Evolutionary conservation across 495 filamentous ascomycete species (phyloP).

Genomic region (Copromyces sp.): DNA sequence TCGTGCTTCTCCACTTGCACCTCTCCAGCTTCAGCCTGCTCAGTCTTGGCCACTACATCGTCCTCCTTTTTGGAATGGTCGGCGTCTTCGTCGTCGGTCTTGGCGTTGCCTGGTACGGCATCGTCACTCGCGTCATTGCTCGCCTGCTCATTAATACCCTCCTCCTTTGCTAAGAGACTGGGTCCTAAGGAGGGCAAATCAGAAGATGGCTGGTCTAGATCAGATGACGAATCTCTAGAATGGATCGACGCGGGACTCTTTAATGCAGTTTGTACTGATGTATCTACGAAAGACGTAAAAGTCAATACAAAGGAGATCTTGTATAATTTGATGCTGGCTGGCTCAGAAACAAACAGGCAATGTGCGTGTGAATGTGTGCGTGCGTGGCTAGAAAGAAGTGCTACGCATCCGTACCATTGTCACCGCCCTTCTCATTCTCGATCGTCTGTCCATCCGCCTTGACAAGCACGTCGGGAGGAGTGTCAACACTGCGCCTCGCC

Average conservation of each 20-base stretch:
- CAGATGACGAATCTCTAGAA: conserved; percentile 27
- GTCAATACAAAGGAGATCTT: conserved; percentile 23
- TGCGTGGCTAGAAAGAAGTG: conserved; percentile 9
- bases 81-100: conserved; percentile 1
- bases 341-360: conserved; percentile 5
- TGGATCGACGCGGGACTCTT: conserved; percentile 16
- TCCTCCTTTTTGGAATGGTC: background rate
- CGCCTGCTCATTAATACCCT: background rate
- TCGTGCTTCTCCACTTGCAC: background rate
- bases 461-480: conserved; percentile 36
- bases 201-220: conserved; percentile 8
- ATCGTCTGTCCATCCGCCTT: conserved; percentile 30
- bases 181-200: conserved; percentile 5
- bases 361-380: background rate
- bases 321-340: background rate
- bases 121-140: background rate
- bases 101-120: background rate
- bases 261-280: conserved; percentile 27
- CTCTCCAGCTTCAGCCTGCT: background rate
- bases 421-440: conserved; percentile 15
- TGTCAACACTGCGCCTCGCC: conserved; percentile 33
- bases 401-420: conserved; percentile 31
- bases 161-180: background rate
- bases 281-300: conserved; percentile 26
- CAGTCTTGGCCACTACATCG: background rate